Base-by-base conservation (phyloP, 2,329 filamentous ascomycete species). In the Cercospora sp. region DNA sequence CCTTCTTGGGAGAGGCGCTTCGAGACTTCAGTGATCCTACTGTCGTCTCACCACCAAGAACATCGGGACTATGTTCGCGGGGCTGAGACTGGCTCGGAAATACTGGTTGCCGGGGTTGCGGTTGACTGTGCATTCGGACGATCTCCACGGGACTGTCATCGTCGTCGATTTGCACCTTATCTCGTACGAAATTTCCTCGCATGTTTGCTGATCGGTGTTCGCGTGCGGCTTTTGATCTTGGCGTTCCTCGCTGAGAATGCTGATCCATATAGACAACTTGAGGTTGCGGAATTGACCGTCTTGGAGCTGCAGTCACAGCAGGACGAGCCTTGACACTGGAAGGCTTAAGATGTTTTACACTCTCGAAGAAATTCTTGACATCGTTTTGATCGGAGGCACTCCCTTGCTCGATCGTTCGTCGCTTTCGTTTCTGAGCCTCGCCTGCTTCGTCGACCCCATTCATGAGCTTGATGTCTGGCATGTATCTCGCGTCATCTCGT, bases 1-100 rank as follows among this genome's bases (percentile, higher is more conserved):
- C 3, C 4, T 37, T 65, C 32, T 49, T 21, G 3, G 67, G 63
- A 3, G 60, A 63, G 3, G 40, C 45, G 16, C 49, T 66, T n/a
- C 60, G 37, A 45, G 40, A 55, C 7, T 21, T 34, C 28, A 49
- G 53, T 16, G 58, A 37, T 28, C 12, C 53, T 0, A 70, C 28
- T 30, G 69, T 70, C 1, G 28, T 55, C 9, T 13, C 66, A 1
- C 66, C 66, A 16, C 59, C 28, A 13, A 70, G 63, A n/a, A 34
- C 63, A 18, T 70, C 69, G 32, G 61, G 45, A 26, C 69, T 70
- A 9, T 55, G 55, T 5, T 63, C 63, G n/a, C 40, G 51, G 12
- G 55, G 2, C 16, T 9, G 37, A 28, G 34, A 12, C 5, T 18
- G 59, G 28, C 55, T 55, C 5, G 34, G 12, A 2, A 28, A 0